A percentile compares a stretch with the other conserved stretches of the same genome.
phyloP scores from a whole-genome alignment of 1,284 basidiomycete genomes.

The Marasmius oreades region DNA sequence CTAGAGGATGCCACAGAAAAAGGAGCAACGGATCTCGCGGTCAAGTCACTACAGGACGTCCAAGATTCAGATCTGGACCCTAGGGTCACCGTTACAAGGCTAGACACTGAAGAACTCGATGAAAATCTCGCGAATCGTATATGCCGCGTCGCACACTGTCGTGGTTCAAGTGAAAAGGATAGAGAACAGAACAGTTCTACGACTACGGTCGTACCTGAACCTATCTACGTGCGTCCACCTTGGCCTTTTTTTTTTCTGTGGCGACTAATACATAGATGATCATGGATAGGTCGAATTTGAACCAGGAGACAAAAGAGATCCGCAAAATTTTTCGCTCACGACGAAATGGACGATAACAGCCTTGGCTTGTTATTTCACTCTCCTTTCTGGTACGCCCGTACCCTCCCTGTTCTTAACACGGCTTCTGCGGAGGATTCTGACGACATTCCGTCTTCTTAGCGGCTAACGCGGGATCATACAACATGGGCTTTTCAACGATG shows the following conservation, averaged over 20 bases:
- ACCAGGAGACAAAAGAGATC: slow-evolving; percentile 48
- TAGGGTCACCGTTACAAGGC: slow-evolving; percentile 1
- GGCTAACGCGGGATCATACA: slow-evolving; percentile 51
- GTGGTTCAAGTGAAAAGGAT: slow-evolving; percentile 1
- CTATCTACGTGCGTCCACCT: slow-evolving; percentile 9
- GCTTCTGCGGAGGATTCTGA: background rate
- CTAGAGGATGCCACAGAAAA: background rate
- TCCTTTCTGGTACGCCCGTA: slow-evolving; percentile 42
- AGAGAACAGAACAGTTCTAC: background rate
- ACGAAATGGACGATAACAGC: slow-evolving; percentile 60
- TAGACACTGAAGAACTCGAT: background rate
- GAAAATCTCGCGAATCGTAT: background rate
- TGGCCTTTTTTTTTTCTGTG: background rate
- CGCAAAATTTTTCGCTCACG: slow-evolving; percentile 44
- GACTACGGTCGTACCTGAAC: background rate
- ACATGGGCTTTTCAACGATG: slow-evolving; percentile 60
- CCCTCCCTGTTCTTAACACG: background rate
- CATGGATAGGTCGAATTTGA: slow-evolving; percentile 52
- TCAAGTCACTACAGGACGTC: slow-evolving; percentile 6
- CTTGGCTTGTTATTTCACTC: slow-evolving; percentile 55
- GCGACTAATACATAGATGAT: too few species aligned
- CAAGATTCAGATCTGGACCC: slow-evolving; percentile 9
- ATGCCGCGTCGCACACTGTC: background rate
- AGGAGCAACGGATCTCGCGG: background rate
- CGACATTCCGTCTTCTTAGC: slow-evolving; percentile 30